A percentile compares a stretch with the other conserved stretches of the same genome.
phyloP scores from a whole-genome alignment of 2,329 filamentous ascomycete species.

The Arthrinium puccinioides region DNA sequence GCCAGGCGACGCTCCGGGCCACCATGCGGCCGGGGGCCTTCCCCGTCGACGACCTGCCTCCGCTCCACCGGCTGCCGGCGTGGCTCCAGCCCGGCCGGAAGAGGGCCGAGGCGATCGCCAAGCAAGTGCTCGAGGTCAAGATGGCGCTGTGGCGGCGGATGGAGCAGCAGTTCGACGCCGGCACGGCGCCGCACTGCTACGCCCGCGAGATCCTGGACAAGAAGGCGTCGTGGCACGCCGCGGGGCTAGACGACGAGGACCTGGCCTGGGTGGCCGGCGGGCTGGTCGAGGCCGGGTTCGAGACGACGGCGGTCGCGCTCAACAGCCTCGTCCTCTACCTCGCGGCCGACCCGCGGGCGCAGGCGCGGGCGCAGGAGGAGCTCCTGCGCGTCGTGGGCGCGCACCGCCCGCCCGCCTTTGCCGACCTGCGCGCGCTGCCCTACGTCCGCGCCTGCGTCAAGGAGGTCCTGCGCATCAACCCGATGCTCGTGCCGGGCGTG shows the following conservation, averaged over 20 bases:
- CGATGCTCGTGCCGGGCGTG: conserved; percentile 22
- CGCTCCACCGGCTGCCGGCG: conserved; percentile 12
- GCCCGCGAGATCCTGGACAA: conserved; percentile 14
- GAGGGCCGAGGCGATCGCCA: conserved; percentile 7
- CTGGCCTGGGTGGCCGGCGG: conserved; percentile 17
- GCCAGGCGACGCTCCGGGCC: conserved; percentile 10
- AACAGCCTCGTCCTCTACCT: conserved; percentile 18
- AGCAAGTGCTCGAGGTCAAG: conserved; percentile 12
- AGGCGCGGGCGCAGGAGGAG: conserved; percentile 34
- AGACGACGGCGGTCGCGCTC: conserved; percentile 28
- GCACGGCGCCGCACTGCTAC: conserved; percentile 14
- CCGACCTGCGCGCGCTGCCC: conserved; percentile 21
- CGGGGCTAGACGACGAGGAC: conserved; percentile 17
- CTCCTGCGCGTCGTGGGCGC: conserved; percentile 29
- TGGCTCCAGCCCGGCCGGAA: conserved; percentile 16
- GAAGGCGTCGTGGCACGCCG: conserved; percentile 10
- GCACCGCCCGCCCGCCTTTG: conserved; percentile 18
- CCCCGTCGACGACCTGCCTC: conserved; percentile 17
- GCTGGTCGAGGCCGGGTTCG: conserved; percentile 28
- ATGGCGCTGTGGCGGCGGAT: conserved; percentile 17
- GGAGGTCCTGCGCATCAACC: conserved; percentile 19
- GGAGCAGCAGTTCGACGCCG: conserved; percentile 9
- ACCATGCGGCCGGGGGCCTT: conserved; percentile 15
- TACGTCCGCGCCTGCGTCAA: conserved; percentile 25
- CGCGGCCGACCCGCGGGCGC: conserved; percentile 14